A percentile compares a stretch with the other conserved stretches of the same genome.
Conservation (phyloP, 2,329 filamentous ascomycete genomes). For the Metarhizium robertsii region DNA sequence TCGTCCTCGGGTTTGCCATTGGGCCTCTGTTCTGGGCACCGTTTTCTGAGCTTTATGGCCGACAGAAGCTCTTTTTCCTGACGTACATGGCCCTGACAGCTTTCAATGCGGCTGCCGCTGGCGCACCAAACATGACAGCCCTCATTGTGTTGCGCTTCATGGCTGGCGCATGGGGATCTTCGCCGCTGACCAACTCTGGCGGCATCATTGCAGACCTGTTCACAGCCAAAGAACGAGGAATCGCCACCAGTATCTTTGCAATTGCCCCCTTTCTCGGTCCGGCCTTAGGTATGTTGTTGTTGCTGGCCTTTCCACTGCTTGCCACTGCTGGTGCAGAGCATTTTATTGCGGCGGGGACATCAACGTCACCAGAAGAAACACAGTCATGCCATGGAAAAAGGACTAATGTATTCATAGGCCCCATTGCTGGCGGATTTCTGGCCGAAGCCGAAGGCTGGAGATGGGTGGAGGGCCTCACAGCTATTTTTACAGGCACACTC, state of each 20-base stretch:
- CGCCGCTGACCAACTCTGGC: conserved; percentile 52
- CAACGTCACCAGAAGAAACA: not conserved
- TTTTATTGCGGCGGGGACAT: not conserved
- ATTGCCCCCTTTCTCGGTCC: conserved; percentile 57
- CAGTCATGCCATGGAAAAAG: not conserved
- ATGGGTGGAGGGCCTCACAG: conserved; percentile 55
- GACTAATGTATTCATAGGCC: conserved; percentile 24
- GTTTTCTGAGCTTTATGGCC: conserved; percentile 53
- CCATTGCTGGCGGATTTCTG: conserved; percentile 54
- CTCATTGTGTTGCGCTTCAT: conserved; percentile 63
- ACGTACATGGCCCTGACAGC: conserved; percentile 49
- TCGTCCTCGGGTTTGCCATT: conserved; percentile 52
- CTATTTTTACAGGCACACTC: conserved; percentile 49
- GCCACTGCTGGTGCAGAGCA: not conserved
- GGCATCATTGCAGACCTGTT: conserved; percentile 59
- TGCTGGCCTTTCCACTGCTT: not conserved
- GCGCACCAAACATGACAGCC: conserved; percentile 45
- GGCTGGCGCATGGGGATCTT: conserved; percentile 52
- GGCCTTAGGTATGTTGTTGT: conserved; percentile 30
- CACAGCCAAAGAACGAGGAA: conserved; percentile 40
- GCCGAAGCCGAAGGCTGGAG: conserved; percentile 51
- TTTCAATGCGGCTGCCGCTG: conserved; percentile 53
- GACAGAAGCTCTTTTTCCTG: conserved; percentile 48
- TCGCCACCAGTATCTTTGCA: conserved; percentile 50
- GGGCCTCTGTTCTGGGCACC: conserved; percentile 59